Evolutionary conservation across 2,329 filamentous ascomycete species (phyloP), one percentile per base, ranked within the genome.

Genomic region (Ophiostoma ips): DNA sequence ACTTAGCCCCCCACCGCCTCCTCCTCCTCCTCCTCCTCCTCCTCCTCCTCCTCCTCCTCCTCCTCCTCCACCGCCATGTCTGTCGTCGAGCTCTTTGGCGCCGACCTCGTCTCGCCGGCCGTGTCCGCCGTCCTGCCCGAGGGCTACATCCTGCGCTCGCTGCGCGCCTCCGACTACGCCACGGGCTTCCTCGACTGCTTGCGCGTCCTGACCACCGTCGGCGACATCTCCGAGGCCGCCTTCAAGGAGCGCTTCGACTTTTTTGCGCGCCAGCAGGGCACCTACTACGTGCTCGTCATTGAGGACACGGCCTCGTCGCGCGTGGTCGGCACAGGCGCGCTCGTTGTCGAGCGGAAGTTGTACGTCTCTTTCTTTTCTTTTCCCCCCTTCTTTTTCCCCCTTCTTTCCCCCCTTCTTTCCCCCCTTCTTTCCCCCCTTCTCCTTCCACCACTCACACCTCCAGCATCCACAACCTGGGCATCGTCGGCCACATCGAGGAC

Each of bases 401-500:
- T n/a, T n/a, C n/a, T n/a, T n/a, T n/a, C n/a, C n/a, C n/a, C n/a
- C n/a, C n/a, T n/a, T n/a, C n/a, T n/a, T n/a, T n/a, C n/a, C n/a
- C n/a, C n/a, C n/a, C n/a, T n/a, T n/a, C n/a, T n/a, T n/a, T n/a
- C n/a, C n/a, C n/a, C n/a, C n/a, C n/a, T n/a, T 19, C 15, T 18
- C 28, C 5, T 12, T 3, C 15, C 10, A 3, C 5, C 9, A 12
- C 24, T 52, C 34, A 50, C 46, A 15, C 2, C 4, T n/a, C 13
- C 58, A 84, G 81, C 64, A 89, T 92, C 59, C 86, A 90, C 65
- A 79, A 77, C 58, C 76, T 92, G 41, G 86, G 86, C 47, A 70
- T 83, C 19, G 90, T 95, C 24, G 92, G 90, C 12, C 92, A 96
- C 68, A 95, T 96, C 66, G 92, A 96, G 67, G 92, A 98, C 64